A percentile compares a stretch with the other conserved stretches of the same genome.
These are phyloP conservation scores for Emericellopsis atlantica DNA, from an alignment of 2,329 filamentous ascomycete genomes.

Conservation along the genomic window DNA sequence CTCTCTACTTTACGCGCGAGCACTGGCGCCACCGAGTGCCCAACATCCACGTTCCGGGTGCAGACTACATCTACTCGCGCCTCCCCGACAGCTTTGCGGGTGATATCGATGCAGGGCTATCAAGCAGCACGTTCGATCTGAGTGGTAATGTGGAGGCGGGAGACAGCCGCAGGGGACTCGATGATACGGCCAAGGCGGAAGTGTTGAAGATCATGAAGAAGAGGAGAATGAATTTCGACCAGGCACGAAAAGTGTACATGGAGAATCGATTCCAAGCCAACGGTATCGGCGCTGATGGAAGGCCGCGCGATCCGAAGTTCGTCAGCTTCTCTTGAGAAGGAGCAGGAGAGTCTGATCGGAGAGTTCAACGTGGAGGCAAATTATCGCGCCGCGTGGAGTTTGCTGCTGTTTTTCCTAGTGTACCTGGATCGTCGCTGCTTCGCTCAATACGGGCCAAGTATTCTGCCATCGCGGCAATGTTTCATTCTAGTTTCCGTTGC, in stretches of 20 bases:
- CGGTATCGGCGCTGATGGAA: conserved; percentile 77
- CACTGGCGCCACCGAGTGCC: conserved; percentile 65
- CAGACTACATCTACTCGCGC: conserved; percentile 59
- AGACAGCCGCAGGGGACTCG: conserved; percentile 69
- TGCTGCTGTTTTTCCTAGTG: not conserved
- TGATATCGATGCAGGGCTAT: conserved; percentile 81
- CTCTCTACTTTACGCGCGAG: conserved; percentile 67
- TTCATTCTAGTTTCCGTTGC: too few species aligned
- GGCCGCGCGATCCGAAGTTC: conserved; percentile 86
- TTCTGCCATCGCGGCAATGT: too few species aligned
- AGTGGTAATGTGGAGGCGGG: conserved; percentile 65
- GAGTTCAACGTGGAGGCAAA: too few species aligned
- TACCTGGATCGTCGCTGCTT: too few species aligned
- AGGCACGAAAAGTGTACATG: conserved; percentile 76
- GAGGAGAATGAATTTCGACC: conserved; percentile 72
- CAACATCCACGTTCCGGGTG: conserved; percentile 37
- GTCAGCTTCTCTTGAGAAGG: conserved; percentile 57
- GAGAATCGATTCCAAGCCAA: conserved; percentile 78
- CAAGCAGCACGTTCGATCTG: conserved; percentile 74
- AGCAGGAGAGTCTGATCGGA: not conserved
- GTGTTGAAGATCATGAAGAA: conserved; percentile 86
- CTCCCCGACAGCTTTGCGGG: conserved; percentile 66
- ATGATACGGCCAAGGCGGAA: conserved; percentile 68
- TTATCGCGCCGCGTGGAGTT: too few species aligned
- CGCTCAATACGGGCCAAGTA: too few species aligned